phyloP scores from a whole-genome alignment of 371 early-diverging fungal genomes.

The Mucor piriformis region DNA sequence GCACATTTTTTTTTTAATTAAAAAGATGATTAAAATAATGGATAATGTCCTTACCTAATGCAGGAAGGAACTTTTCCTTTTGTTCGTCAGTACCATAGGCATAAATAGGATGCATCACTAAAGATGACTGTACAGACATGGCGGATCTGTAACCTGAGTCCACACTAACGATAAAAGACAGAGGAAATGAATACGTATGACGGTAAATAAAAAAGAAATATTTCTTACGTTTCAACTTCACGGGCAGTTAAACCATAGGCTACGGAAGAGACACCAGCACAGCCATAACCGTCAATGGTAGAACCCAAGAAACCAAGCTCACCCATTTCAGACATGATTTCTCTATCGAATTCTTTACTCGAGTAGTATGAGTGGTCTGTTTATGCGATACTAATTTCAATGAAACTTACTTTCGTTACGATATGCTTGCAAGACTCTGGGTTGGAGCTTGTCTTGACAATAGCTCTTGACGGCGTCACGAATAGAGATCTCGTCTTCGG shows the following conservation, averaged over 20 bases:
- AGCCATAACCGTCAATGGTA: conserved; percentile 96
- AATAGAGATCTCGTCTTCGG: conserved; percentile 88
- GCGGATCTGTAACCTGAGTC: conserved; percentile 97
- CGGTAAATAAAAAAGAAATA: not conserved
- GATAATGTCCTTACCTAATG: conserved; percentile 63
- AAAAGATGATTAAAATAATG: not conserved
- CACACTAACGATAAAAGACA: conserved; percentile 62
- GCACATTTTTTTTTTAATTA: not conserved
- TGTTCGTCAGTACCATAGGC: conserved; percentile 93
- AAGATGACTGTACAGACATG: conserved; percentile 97
- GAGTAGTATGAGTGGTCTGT: no score
- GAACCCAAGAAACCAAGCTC: conserved; percentile 93
- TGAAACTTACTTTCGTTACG: conserved; percentile 87
- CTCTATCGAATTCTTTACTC: conserved; percentile 78
- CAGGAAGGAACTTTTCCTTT: conserved; percentile 89
- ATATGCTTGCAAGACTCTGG: conserved; percentile 84
- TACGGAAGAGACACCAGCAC: conserved; percentile 96
- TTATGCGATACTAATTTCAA: no score
- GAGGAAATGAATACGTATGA: not conserved
- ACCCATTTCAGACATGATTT: conserved; percentile 95
- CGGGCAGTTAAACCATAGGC: conserved; percentile 96
- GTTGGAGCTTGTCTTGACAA: conserved; percentile 87
- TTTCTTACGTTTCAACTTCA: conserved; percentile 90
- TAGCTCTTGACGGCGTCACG: conserved; percentile 88
- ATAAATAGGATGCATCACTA: conserved; percentile 98